These are phyloP conservation scores for Ganoderma sinense DNA, from an alignment of 1,284 basidiomycete genomes.

Conservation along the genomic window DNA sequence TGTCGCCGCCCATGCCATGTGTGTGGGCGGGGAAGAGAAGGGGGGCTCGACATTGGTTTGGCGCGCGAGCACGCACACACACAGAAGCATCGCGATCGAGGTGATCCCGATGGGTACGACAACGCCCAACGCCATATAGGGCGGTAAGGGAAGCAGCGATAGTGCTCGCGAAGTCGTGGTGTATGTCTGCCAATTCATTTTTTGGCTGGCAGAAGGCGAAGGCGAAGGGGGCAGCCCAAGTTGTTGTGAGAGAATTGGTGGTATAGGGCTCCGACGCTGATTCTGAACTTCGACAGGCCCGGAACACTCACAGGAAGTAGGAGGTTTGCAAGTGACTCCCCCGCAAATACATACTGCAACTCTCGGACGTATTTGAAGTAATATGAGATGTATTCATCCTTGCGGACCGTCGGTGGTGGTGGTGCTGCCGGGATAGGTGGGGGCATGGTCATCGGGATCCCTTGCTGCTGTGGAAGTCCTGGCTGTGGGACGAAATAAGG, in stretches of 20 bases:
- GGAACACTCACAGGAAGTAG: constrained; percentile 63
- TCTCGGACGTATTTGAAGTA: constrained; percentile 73
- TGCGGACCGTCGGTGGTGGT: constrained; percentile 18
- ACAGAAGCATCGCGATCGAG: constrained; percentile 8
- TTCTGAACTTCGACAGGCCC: not conserved
- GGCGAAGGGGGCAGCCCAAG: not conserved
- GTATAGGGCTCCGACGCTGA: constrained; percentile 2
- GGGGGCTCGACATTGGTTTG: not conserved
- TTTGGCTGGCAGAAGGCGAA: not conserved
- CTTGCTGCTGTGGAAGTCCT: constrained; percentile 16
- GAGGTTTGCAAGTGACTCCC: constrained; percentile 61
- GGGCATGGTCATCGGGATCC: constrained; percentile 24
- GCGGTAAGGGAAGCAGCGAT: not conserved
- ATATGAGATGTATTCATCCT: constrained; percentile 61
- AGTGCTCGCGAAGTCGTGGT: not conserved
- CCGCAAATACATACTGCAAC: constrained; percentile 65
- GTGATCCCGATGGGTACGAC: constrained; percentile 11
- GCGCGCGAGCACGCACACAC: not conserved
- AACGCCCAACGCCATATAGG: not conserved
- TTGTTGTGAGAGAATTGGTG: not conserved
- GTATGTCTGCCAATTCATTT: not conserved
- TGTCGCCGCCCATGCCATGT: constrained; percentile 4
- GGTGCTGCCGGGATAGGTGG: constrained; percentile 17
- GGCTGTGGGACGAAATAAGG: constrained; percentile 26
- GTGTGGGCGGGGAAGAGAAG: not conserved